A percentile compares a stretch with the other conserved stretches of the same genome.
These are phyloP conservation scores for Talaromyces sp. DNA, from an alignment of 2,329 filamentous ascomycete species.

Conservation along the genomic window DNA sequence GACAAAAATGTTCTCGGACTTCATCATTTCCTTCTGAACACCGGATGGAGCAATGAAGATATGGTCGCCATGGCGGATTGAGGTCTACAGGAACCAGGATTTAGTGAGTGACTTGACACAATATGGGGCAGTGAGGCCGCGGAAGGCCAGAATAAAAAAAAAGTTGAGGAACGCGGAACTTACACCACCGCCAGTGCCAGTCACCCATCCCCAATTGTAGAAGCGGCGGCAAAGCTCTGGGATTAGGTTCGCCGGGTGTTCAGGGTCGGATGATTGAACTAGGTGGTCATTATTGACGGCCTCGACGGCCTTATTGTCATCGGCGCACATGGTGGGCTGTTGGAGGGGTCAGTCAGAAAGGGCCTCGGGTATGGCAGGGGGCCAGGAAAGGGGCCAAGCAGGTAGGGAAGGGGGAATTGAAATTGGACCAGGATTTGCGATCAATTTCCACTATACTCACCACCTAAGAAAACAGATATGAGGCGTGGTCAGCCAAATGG, in stretches of 20 bases:
- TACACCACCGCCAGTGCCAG: slow-evolving; percentile 50
- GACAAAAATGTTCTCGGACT: slow-evolving; percentile 90
- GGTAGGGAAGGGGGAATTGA: slow-evolving; percentile 1
- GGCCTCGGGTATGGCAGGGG: background rate
- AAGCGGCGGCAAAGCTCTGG: slow-evolving; percentile 93
- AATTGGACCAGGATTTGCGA: background rate
- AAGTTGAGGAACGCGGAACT: slow-evolving; percentile 17
- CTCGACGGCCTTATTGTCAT: slow-evolving; percentile 19
- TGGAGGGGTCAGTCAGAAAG: background rate
- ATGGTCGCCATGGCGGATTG: slow-evolving; percentile 67
- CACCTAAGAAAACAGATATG: background rate
- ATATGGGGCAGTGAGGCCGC: background rate
- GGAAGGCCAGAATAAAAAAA: background rate
- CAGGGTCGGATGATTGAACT: slow-evolving; percentile 65
- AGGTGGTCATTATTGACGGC: slow-evolving; percentile 55
- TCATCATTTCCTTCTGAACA: slow-evolving; percentile 96
- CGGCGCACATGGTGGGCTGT: slow-evolving; percentile 29
- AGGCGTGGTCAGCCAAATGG: background rate
- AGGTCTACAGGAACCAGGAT: slow-evolving; percentile 34
- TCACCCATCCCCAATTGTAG: slow-evolving; percentile 89
- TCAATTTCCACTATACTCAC: background rate
- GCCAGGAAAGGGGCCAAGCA: background rate
- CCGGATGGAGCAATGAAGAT: slow-evolving; percentile 96
- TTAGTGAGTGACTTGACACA: background rate
- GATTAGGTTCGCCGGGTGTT: slow-evolving; percentile 94